These are phyloP conservation scores for Phytophthora vignae DNA, from an alignment of 352 stramenopile genomes.

Conservation along the genomic window DNA sequence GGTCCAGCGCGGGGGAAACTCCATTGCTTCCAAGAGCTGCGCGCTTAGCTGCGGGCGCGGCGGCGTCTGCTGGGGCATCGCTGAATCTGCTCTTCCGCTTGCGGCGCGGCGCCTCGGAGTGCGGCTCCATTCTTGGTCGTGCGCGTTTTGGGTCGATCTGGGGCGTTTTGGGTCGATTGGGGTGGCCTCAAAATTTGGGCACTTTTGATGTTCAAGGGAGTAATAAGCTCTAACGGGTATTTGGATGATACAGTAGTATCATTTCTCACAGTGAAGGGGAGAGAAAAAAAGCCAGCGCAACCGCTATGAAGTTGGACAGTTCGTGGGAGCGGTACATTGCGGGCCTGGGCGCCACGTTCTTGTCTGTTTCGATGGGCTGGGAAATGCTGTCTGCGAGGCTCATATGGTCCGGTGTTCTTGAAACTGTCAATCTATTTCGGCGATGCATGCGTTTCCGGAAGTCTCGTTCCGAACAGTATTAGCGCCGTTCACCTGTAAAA, in stretches of 20 bases:
- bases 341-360: too few species aligned
- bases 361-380: neutral
- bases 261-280: neutral
- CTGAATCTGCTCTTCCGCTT: conserved; percentile 90
- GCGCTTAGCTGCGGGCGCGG: conserved; percentile 29
- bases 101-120: conserved; percentile 47
- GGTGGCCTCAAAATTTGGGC: too few species aligned
- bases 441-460: neutral
- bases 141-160: too few species aligned
- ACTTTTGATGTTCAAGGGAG: too few species aligned
- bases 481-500: neutral
- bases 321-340: too few species aligned
- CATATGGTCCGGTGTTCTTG: neutral
- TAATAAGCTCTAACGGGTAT: neutral
- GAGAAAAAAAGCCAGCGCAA: neutral
- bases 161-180: too few species aligned
- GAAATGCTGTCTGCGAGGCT: too few species aligned
- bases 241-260: neutral
- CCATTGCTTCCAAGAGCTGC: conserved; percentile 6
- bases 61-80: conserved; percentile 47
- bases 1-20: conserved; percentile 35
- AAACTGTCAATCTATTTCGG: conserved; percentile 3
- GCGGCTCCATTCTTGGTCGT: conserved; percentile 25
- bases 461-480: neutral
- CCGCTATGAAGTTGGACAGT: too few species aligned